Conservation (phyloP, 805 yeast genomes). For the Candida dajiaensis region DNA sequence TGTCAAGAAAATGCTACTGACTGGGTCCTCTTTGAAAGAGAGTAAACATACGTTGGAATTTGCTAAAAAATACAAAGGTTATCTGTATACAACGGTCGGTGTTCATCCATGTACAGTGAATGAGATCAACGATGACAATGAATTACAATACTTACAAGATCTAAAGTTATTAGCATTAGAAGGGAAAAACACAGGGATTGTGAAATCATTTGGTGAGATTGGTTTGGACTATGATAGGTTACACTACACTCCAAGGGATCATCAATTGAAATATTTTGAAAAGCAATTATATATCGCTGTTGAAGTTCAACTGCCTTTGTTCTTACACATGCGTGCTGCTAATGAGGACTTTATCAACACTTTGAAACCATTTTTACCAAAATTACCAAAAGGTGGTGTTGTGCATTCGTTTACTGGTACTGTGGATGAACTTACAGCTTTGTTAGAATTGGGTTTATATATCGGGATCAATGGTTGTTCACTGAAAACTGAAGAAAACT, state of each 20-base stretch:
- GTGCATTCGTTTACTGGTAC: conserved; percentile 96
- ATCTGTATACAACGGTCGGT: conserved; percentile 71
- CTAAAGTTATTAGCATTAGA: conserved; percentile 43
- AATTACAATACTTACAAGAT: conserved; percentile 36
- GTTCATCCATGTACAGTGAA: conserved; percentile 90
- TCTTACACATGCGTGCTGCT: conserved; percentile 85
- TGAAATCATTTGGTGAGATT: conserved; percentile 89
- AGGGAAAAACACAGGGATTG: conserved; percentile 44
- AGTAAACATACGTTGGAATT: conserved; percentile 55
- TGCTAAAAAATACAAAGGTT: conserved; percentile 29
- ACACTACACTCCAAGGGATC: conserved; percentile 61
- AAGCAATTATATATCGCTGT: conserved; percentile 65
- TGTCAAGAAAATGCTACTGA: conserved; percentile 68
- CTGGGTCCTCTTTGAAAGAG: conserved; percentile 76
- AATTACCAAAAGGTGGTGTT: conserved; percentile 49
- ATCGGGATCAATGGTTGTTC: conserved; percentile 94
- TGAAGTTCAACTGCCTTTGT: conserved; percentile 64
- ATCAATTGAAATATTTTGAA: conserved; percentile 63
- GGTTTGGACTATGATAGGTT: conserved; percentile 94
- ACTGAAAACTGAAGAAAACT: conserved; percentile 67
- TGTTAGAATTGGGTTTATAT: conserved; percentile 55
- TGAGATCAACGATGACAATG: conserved; percentile 34
- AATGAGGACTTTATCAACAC: conserved; percentile 70
- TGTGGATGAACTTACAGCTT: conserved; percentile 47
- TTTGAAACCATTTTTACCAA: conserved; percentile 46